A percentile compares a stretch with the other conserved stretches of the same genome.
phyloP scores from a whole-genome alignment of 2,329 filamentous ascomycete species.

The Diplodia corticola region DNA sequence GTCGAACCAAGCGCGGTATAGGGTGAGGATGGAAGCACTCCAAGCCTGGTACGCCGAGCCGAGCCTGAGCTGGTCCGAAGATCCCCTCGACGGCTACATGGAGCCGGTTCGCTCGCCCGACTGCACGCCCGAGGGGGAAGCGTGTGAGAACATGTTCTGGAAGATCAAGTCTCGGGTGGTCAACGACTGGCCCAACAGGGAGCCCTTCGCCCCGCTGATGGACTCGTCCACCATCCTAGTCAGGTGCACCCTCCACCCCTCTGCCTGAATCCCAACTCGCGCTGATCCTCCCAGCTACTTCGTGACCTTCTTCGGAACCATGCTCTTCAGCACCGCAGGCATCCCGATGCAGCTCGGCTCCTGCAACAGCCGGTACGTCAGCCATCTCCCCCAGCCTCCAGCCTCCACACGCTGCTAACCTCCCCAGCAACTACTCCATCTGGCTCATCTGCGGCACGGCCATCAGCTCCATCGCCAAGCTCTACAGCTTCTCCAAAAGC shows the following conservation, averaged over 20 bases:
- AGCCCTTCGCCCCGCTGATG: background rate
- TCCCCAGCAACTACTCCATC: background rate
- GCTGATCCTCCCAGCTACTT: background rate
- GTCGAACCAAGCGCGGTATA: background rate
- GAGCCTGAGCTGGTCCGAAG: background rate
- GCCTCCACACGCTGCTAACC: background rate
- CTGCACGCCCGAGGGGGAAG: background rate
- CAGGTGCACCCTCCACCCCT: background rate
- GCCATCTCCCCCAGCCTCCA: background rate
- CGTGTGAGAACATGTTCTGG: background rate
- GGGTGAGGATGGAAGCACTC: background rate
- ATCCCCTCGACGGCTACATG: background rate
- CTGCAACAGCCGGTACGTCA: background rate
- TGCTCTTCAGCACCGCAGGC: background rate
- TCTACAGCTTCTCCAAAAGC: background rate
- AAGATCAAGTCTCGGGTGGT: background rate
- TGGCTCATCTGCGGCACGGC: background rate
- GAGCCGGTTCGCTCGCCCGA: background rate
- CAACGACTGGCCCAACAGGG: background rate
- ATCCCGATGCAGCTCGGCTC: background rate
- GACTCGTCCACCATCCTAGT: background rate
- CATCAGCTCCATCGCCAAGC: background rate
- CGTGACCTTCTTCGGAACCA: background rate
- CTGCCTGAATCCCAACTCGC: background rate
- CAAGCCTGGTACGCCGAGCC: background rate